These are phyloP conservation scores for Plasmodium gallinaceum DNA, from an alignment of 169 alveolate genomes.

Conservation along the genomic window DNA sequence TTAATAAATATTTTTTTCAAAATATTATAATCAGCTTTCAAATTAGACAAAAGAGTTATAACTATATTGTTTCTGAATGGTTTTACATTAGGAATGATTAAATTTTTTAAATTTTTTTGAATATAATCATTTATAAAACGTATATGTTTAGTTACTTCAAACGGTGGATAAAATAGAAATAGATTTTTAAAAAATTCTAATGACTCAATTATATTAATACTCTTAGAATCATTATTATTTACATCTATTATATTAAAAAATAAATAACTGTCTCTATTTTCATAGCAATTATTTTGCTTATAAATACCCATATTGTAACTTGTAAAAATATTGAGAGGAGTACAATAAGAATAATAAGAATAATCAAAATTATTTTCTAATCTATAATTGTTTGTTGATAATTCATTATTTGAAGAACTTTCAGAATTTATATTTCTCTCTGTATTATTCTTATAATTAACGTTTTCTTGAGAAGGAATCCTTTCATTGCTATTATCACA, in stretches of 20 bases:
- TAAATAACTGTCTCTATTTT: slow-evolving; percentile 53
- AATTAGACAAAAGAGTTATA: slow-evolving; percentile 63
- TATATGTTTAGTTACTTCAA: slow-evolving; percentile 68
- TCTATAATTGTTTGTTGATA: neutral
- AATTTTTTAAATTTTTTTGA: slow-evolving; percentile 8
- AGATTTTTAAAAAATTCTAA: slow-evolving; percentile 70
- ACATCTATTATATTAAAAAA: slow-evolving; percentile 70
- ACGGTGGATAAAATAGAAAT: slow-evolving; percentile 71
- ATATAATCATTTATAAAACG: slow-evolving; percentile 72
- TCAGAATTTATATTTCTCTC: neutral
- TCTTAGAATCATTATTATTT: slow-evolving; percentile 39
- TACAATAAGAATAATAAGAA: slow-evolving; percentile 57
- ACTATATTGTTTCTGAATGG: slow-evolving; percentile 66
- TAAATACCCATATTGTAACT: slow-evolving; percentile 76
- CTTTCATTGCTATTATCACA: too few relatives aligned
- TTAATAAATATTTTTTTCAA: slow-evolving; percentile 56
- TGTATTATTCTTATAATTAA: neutral
- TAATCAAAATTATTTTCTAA: slow-evolving; percentile 17
- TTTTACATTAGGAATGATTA: slow-evolving; percentile 63
- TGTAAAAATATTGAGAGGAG: slow-evolving; percentile 72
- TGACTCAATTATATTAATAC: slow-evolving; percentile 60
- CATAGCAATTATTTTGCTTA: slow-evolving; percentile 63
- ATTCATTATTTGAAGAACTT: neutral
- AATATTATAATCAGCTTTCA: slow-evolving; percentile 67
- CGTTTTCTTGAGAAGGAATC: neutral